phyloP scores from a whole-genome alignment of 176 grass and related monocot species.

The Raddia guianensis region DNA sequence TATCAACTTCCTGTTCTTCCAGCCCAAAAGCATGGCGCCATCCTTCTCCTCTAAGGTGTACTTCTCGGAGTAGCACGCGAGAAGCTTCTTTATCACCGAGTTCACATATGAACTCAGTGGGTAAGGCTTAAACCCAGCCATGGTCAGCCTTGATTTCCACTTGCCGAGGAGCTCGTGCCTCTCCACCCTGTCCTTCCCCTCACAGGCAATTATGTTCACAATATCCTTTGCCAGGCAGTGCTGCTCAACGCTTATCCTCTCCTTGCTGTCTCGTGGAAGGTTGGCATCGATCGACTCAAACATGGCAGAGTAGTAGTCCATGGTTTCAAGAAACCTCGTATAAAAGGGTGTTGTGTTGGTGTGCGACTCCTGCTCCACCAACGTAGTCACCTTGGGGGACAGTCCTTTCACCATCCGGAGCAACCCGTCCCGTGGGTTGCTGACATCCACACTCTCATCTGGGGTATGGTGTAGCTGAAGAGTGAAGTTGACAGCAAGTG shows the following conservation, averaged over 20 bases:
- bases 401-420: constrained; percentile 91
- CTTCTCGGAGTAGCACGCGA: constrained; percentile 77
- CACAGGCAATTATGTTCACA: constrained; percentile 93
- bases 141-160: constrained; percentile 90
- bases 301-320: constrained; percentile 94
- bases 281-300: constrained; percentile 85
- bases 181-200: constrained; percentile 88
- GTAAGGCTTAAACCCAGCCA: constrained; percentile 92
- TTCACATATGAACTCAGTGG: constrained; percentile 86
- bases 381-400: constrained; percentile 84
- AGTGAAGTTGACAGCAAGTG: constrained; percentile 90
- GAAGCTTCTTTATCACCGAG: constrained; percentile 87
- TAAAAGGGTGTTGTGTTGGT: constrained; percentile 94
- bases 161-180: constrained; percentile 93
- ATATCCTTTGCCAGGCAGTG: constrained; percentile 97
- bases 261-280: constrained; percentile 65
- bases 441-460: constrained; percentile 88
- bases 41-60: constrained; percentile 90
- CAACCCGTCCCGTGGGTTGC: constrained; percentile 90
- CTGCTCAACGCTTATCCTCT: constrained; percentile 92
- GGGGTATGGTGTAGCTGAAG: constrained; percentile 88
- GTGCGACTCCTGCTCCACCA: constrained; percentile 97
- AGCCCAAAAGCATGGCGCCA: constrained; percentile 79
- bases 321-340: constrained; percentile 77
- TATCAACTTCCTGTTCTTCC: constrained; percentile 95